phyloP scores from a whole-genome alignment of 495 filamentous ascomycete genomes.

The Sordaria brevicollis region DNA sequence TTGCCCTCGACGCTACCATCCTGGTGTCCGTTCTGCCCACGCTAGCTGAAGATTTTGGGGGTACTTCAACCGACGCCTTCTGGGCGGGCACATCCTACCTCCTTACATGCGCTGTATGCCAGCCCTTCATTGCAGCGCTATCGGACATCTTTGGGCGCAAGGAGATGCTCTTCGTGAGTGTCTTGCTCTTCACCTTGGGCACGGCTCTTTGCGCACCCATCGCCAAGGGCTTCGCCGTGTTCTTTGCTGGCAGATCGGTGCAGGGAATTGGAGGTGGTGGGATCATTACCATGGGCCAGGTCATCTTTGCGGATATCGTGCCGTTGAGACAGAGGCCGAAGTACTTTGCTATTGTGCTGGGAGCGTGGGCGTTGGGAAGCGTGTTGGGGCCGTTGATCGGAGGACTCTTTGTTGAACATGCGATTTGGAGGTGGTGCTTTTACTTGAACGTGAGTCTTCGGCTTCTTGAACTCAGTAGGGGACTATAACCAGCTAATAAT shows the following conservation, averaged over 20 bases:
- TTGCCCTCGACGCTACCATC: conserved; percentile 47
- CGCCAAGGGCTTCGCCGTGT: conserved; percentile 39
- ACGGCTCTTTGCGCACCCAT: conserved; percentile 29
- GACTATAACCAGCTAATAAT: neutral
- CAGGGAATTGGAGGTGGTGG: conserved; percentile 81
- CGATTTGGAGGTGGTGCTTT: conserved; percentile 32
- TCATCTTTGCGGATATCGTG: conserved; percentile 49
- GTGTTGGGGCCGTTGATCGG: conserved; percentile 67
- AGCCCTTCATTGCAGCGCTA: conserved; percentile 38
- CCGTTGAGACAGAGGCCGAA: conserved; percentile 29
- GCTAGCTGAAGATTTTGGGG: conserved; percentile 33
- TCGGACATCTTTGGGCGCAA: conserved; percentile 45
- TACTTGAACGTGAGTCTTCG: conserved; percentile 24
- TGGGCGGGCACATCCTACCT: conserved; percentile 48
- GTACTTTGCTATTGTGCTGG: conserved; percentile 31
- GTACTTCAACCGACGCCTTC: conserved; percentile 38
- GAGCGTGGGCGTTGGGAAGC: conserved; percentile 60
- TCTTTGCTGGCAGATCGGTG: conserved; percentile 66
- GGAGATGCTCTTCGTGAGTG: conserved; percentile 28
- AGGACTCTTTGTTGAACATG: conserved; percentile 55
- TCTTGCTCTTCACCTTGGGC: conserved; percentile 35
- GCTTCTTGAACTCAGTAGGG: neutral
- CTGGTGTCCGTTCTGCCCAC: conserved; percentile 34
- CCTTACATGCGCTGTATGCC: conserved; percentile 34
- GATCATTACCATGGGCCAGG: conserved; percentile 71